These are phyloP conservation scores for Claviceps sp. DNA, from an alignment of 2,329 filamentous ascomycete genomes.

Conservation along the genomic window DNA sequence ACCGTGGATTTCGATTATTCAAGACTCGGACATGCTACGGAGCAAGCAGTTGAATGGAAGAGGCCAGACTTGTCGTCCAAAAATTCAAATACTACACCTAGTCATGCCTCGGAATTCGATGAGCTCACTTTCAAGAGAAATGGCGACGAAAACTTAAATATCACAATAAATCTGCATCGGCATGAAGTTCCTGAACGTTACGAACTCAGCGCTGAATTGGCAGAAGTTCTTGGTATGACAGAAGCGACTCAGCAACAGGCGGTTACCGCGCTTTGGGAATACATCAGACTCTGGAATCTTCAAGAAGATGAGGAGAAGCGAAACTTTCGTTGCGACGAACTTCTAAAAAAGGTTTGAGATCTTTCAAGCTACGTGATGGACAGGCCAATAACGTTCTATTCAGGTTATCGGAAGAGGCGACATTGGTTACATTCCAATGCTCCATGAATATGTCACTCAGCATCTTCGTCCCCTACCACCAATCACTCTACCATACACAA, in stretches of 20 bases:
- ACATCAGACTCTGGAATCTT: constrained; percentile 70
- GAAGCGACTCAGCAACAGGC: constrained; percentile 82
- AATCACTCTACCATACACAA: constrained; percentile 77
- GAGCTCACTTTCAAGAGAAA: constrained; percentile 82
- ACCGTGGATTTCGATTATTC: constrained; percentile 59
- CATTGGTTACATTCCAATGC: constrained; percentile 69
- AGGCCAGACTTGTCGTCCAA: constrained; percentile 53
- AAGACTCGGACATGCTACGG: constrained; percentile 38
- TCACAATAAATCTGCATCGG: constrained; percentile 72
- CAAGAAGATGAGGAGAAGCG: constrained; percentile 94
- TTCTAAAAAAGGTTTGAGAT: constrained; percentile 54
- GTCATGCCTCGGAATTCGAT: constrained; percentile 69
- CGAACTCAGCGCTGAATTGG: constrained; percentile 62
- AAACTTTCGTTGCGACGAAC: constrained; percentile 79
- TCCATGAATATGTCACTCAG: constrained; percentile 64
- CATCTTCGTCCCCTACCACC: constrained; percentile 73
- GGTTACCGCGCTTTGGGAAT: constrained; percentile 90
- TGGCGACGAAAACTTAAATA: constrained; percentile 83
- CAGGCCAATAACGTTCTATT: constrained; percentile 3
- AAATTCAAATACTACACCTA: constrained; percentile 23
- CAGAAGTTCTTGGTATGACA: constrained; percentile 71
- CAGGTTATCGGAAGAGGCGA: constrained; percentile 65
- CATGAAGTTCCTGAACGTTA: constrained; percentile 82
- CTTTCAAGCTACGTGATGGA: too few species aligned
- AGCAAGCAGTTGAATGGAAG: constrained; percentile 68